These are phyloP conservation scores for Fusarium cicatricum DNA, from an alignment of 2,329 filamentous ascomycete species.

Conservation along the genomic window DNA sequence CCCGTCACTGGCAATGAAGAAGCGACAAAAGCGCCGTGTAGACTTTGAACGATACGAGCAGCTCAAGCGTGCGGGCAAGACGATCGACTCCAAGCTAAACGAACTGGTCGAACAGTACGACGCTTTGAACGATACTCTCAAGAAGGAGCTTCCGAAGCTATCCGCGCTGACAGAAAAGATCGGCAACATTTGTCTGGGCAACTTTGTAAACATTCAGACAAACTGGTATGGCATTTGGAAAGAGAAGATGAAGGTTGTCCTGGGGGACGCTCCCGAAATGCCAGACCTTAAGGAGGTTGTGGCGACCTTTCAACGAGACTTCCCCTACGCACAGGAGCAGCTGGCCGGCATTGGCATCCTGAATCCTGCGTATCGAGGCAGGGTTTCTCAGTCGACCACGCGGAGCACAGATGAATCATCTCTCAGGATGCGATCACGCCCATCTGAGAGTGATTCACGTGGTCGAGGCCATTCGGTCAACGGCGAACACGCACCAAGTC, in stretches of 20 bases:
- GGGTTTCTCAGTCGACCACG: conserved; percentile 66
- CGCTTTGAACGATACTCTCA: conserved; percentile 90
- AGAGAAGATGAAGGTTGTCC: conserved; percentile 79
- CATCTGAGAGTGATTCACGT: conserved; percentile 59
- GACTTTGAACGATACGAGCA: conserved; percentile 87
- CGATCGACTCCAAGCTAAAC: conserved; percentile 82
- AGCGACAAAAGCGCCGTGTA: conserved; percentile 89
- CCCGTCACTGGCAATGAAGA: conserved; percentile 89
- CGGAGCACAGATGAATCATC: conserved; percentile 59
- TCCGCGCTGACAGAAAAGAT: conserved; percentile 83
- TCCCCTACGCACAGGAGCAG: conserved; percentile 76
- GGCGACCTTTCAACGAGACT: conserved; percentile 80
- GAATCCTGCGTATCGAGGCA: conserved; percentile 74
- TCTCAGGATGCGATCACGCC: conserved; percentile 58
- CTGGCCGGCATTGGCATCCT: conserved; percentile 77
- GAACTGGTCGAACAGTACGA: conserved; percentile 90
- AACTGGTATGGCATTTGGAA: conserved; percentile 86
- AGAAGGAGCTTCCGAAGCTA: conserved; percentile 88
- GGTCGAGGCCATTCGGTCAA: conserved; percentile 68
- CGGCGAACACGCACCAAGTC: conserved; percentile 67
- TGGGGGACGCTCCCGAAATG: conserved; percentile 69
- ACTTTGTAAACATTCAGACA: conserved; percentile 84
- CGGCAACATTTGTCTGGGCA: conserved; percentile 82
- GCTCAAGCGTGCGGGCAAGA: conserved; percentile 82
- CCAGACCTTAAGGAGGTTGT: conserved; percentile 78